A percentile compares a stretch with the other conserved stretches of the same genome.
phyloP scores from a whole-genome alignment of 352 stramenopile genomes.

The Phytophthora chlamydospora region DNA sequence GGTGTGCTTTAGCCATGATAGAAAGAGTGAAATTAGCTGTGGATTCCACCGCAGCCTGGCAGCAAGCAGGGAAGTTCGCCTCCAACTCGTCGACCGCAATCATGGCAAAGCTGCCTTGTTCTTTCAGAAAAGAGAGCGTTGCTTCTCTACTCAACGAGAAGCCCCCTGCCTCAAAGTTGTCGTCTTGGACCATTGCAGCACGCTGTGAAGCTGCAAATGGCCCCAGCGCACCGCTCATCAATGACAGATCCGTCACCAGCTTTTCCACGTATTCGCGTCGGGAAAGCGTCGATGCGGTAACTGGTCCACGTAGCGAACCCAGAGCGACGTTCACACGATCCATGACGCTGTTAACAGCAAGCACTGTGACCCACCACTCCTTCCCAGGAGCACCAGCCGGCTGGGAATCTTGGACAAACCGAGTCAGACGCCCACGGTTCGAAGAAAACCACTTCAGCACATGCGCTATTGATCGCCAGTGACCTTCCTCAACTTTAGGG shows the following conservation, averaged over 20 bases:
- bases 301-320: conserved; percentile 7
- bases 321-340: conserved; percentile 29
- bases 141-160: conserved; percentile 27
- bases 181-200: conserved; percentile 5
- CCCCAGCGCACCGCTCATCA: conserved; percentile 29
- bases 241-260: conserved; percentile 31
- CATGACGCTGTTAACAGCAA: conserved; percentile 35
- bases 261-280: conserved; percentile 26
- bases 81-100: conserved; percentile 26
- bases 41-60: conserved; percentile 28
- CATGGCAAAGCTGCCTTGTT: conserved; percentile 39
- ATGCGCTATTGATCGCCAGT: conserved; percentile 32
- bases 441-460: conserved; percentile 26
- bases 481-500: conserved; percentile 32
- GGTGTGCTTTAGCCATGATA: conserved; percentile 25
- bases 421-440: conserved; percentile 23
- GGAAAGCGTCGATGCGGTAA: background rate
- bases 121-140: conserved; percentile 33
- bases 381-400: conserved; percentile 21
- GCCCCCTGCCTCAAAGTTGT: conserved; percentile 23
- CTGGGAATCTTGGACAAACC: conserved; percentile 22
- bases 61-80: conserved; percentile 17
- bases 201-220: conserved; percentile 20
- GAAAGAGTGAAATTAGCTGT: conserved; percentile 31
- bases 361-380: conserved; percentile 39